Percentiles rank a stretch among this genome's conserved stretches.
Conservation (phyloP, 129 eudicot species). For the Flaveria sonorensis region DNA sequence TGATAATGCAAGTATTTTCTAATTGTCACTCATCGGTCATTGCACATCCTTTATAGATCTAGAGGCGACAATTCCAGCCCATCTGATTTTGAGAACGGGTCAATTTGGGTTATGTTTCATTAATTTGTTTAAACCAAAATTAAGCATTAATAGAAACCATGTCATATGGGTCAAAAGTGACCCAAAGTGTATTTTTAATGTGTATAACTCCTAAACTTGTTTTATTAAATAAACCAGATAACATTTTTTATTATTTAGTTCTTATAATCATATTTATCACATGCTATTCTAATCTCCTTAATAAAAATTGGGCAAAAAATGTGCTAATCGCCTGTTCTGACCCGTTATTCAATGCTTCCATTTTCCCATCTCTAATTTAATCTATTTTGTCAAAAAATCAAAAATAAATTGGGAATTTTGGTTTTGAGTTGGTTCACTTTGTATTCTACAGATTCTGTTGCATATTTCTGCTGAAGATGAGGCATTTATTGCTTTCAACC, state of each 20-base stretch:
- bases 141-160: not conserved
- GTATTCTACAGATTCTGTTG: slow-evolving; percentile 56
- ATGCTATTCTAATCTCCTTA: not conserved
- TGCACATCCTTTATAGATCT: not conserved
- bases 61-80: not conserved
- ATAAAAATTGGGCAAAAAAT: not conserved
- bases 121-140: not conserved
- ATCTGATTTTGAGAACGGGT: not conserved
- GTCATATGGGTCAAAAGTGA: not conserved
- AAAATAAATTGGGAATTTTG: too few relatives aligned
- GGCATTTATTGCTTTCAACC: slow-evolving; percentile 66
- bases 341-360: too few relatives aligned
- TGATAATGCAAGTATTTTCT: slow-evolving; percentile 12
- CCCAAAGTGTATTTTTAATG: not conserved
- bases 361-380: too few relatives aligned
- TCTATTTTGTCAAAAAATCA: too few relatives aligned
- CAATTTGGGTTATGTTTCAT: not conserved
- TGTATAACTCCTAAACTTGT: not conserved
- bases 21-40: not conserved
- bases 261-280: not conserved
- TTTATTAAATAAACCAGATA: not conserved
- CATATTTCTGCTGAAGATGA: slow-evolving; percentile 87
- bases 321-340: not conserved
- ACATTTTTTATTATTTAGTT: not conserved
- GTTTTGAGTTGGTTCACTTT: not conserved